Conservation (phyloP, 2,329 filamentous ascomycete species). For the Shiraia bambusicola region DNA sequence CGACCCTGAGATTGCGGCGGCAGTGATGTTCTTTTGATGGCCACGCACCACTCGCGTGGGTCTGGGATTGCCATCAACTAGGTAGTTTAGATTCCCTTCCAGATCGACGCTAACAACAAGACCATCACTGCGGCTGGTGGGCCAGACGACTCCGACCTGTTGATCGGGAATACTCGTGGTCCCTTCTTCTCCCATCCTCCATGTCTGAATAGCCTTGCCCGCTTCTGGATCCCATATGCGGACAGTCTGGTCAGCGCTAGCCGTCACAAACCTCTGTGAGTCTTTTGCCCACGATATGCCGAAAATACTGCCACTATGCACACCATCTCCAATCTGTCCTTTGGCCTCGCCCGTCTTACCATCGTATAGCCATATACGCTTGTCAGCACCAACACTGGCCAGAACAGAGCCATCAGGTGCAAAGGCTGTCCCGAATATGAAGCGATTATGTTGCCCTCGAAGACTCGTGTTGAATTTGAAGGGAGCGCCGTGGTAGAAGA, state of each 20-base stretch:
- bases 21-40: slow-evolving; percentile 88
- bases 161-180: slow-evolving; percentile 74
- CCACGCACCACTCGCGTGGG: slow-evolving; percentile 76
- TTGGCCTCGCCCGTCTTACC: slow-evolving; percentile 90
- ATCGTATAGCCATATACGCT: slow-evolving; percentile 90
- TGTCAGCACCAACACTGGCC: slow-evolving; percentile 90
- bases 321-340: slow-evolving; percentile 74
- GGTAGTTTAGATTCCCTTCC: slow-evolving; percentile 86
- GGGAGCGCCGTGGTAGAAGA: slow-evolving; percentile 90
- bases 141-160: slow-evolving; percentile 93
- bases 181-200: slow-evolving; percentile 78
- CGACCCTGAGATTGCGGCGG: slow-evolving; percentile 62
- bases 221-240: slow-evolving; percentile 89
- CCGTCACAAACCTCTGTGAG: slow-evolving; percentile 82
- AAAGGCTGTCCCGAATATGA: slow-evolving; percentile 84
- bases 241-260: slow-evolving; percentile 91
- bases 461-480: slow-evolving; percentile 94
- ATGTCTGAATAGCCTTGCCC: slow-evolving; percentile 75
- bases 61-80: slow-evolving; percentile 68
- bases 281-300: slow-evolving; percentile 87
- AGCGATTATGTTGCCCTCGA: slow-evolving; percentile 78
- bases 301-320: slow-evolving; percentile 91
- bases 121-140: slow-evolving; percentile 76
- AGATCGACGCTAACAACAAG: slow-evolving; percentile 89
- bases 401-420: slow-evolving; percentile 81